phyloP scores from a whole-genome alignment of 1,139 yeast species.

The Kodamaea fungicola region DNA sequence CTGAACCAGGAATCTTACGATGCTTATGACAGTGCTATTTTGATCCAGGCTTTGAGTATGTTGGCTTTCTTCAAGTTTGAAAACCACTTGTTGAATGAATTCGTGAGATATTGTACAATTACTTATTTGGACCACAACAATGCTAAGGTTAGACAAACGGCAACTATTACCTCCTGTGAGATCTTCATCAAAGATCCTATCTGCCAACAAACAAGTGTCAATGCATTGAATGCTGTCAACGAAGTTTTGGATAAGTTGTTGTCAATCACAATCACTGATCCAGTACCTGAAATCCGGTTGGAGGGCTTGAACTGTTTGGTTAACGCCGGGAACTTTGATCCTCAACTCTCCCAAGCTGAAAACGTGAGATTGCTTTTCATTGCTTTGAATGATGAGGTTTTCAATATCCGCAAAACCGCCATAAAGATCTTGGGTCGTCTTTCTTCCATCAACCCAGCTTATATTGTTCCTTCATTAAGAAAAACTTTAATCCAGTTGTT shows the following conservation, averaged over 20 bases:
- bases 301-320: constrained; percentile 70
- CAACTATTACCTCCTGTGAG: constrained; percentile 79
- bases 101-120: constrained; percentile 79
- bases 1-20: constrained; percentile 41
- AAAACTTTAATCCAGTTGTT: constrained; percentile 81
- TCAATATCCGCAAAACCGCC: constrained; percentile 78
- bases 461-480: constrained; percentile 87
- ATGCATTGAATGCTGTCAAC: constrained; percentile 80
- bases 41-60: constrained; percentile 69
- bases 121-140: constrained; percentile 78
- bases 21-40: constrained; percentile 47
- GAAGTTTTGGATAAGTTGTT: constrained; percentile 79
- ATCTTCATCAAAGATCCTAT: constrained; percentile 82
- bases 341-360: constrained; percentile 91
- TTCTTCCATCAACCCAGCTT: constrained; percentile 88
- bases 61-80: constrained; percentile 72
- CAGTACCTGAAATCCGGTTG: constrained; percentile 75
- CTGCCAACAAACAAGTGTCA: constrained; percentile 78
- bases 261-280: constrained; percentile 87
- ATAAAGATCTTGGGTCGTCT: constrained; percentile 78
- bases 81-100: constrained; percentile 75
- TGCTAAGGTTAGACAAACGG: constrained; percentile 76
- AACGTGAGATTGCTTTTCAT: constrained; percentile 81
- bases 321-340: constrained; percentile 69
- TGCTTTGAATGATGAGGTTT: constrained; percentile 88